Evolutionary conservation across 345 rosid species (phyloP), one percentile per base, ranked within the genome.

Genomic region (Corchorus capsularis): DNA sequence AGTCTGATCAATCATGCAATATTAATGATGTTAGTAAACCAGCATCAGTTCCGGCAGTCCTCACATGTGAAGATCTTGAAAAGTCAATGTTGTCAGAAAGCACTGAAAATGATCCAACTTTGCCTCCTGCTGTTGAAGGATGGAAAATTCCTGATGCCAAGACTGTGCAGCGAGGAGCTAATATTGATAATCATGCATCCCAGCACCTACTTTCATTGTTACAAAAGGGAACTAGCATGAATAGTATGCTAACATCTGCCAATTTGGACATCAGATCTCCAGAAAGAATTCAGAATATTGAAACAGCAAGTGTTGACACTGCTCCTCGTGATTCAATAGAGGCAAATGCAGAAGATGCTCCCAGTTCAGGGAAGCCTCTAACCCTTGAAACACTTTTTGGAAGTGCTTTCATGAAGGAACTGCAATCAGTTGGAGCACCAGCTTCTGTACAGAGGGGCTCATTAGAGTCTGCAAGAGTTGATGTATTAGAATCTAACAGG

Each of bases 41-140:
- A 79, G 82, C 85, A 72, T 80, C 77, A 71, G 87, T 75, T 81
- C 84, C 89, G 43, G 81, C 96, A 76, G 90, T 96, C 73, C 95
- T 96, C 80, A 96, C 99, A 67, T 96, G 99, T 75, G 99, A 92
- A 87, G 99, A 96, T 84, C 98, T 96, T 75, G 99, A 96, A 84
- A 96, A 90, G 80, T 88, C 98, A 69, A 91, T 96, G 81, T 78
- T 96, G 78, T 92, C 94, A 35, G 97, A 85, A 89, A 83, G 84
- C 52, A 72, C 83, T 68, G 89, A 80, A 60, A 85, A 73, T 71
- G 76, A 81, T 80, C 81, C 84, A n/a, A 79, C 82, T 59, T 74
- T 79, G 83, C 84, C 62, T 17, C 83, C 82, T 69, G 77, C 83
- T 73, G 70, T 63, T 54, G 82, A 71, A 77, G 84, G 75, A 54